phyloP scores from a whole-genome alignment of 805 yeast genomes.

The Kuraishia hungarica region DNA sequence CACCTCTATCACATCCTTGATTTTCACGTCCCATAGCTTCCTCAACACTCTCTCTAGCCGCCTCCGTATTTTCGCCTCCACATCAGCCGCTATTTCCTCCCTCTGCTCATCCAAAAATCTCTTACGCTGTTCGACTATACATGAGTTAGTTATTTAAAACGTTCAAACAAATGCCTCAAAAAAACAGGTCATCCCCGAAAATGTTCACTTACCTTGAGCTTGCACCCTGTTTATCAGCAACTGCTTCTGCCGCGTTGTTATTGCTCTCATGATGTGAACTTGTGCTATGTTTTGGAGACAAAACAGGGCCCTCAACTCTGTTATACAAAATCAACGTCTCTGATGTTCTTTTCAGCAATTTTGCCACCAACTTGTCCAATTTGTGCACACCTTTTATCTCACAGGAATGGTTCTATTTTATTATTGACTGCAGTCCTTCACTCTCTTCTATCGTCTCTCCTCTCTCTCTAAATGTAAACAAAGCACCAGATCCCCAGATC shows the following conservation, averaged over 20 bases:
- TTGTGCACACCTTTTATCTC: too few relatives aligned
- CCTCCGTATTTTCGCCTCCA: constrained; percentile 29
- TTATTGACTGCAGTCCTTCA: too few relatives aligned
- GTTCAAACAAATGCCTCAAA: background rate
- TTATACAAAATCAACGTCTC: too few relatives aligned
- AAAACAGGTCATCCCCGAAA: background rate
- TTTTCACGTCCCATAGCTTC: constrained; percentile 38
- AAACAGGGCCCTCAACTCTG: too few relatives aligned
- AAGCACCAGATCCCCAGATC: background rate
- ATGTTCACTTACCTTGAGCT: background rate
- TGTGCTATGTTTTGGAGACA: background rate
- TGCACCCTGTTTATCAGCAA: background rate
- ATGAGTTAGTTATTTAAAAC: background rate
- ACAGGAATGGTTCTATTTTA: too few relatives aligned
- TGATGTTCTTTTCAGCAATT: too few relatives aligned
- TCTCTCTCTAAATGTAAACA: background rate
- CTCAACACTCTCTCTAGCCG: constrained; percentile 38
- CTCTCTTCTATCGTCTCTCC: background rate
- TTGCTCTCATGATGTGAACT: background rate
- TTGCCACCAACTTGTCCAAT: too few relatives aligned
- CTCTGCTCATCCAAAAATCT: background rate
- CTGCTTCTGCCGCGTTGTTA: background rate
- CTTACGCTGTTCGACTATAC: background rate
- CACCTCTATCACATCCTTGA: constrained; percentile 32
- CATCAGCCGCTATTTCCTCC: constrained; percentile 14